Base-by-base conservation (phyloP, 495 filamentous ascomycete genomes). In the Ascodesmis nigricans region DNA sequence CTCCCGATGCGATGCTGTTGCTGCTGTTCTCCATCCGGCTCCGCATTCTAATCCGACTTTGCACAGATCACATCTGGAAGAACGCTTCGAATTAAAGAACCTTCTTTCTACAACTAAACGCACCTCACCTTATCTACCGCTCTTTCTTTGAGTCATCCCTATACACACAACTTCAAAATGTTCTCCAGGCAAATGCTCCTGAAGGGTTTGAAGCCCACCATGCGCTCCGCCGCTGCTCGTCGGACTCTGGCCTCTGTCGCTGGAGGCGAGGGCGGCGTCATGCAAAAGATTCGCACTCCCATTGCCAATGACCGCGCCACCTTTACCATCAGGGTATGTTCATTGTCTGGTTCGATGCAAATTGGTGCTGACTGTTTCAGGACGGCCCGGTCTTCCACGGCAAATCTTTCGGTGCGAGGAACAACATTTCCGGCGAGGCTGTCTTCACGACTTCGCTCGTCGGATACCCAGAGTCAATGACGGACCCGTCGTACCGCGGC, bases 401-500 rank as follows among this genome's bases (percentile, higher is more conserved):
- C 34, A 76, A 78, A 58, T 91, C 82, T 61, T 97, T 93, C 53
- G 87, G 87, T 52, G 79, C 82, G 15, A 64, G 77, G 48, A 82
- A 78, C 63, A 91, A 76, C 55, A 71, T 82, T 46, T 74, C 84
- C 36, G 87, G 87, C 45, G 87, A 97, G 66, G 64, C 93, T 49
- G 87, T 97, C 56, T 97, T 97, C 62, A 53, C 48, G 15, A 52
- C 48, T n/a, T 49, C 48, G 3, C 48, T 52, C 8, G 83, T 92
- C 39, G 82, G 80, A 40, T 97, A 97, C 53, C 87, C 87, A 41
- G 90, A 97, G 61, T 92, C 84, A 28, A 71, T 99, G 69, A 95
- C 87, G 51, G 90, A 95, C 49, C 90, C 87, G 24, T 95, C 87
- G 20, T 99, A 99, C 65, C 82, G 90, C 45, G 90, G 90, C 28